Evolutionary conservation across 345 rosid genomes (phyloP).

Genomic region (Eucalyptus paniculata): DNA sequence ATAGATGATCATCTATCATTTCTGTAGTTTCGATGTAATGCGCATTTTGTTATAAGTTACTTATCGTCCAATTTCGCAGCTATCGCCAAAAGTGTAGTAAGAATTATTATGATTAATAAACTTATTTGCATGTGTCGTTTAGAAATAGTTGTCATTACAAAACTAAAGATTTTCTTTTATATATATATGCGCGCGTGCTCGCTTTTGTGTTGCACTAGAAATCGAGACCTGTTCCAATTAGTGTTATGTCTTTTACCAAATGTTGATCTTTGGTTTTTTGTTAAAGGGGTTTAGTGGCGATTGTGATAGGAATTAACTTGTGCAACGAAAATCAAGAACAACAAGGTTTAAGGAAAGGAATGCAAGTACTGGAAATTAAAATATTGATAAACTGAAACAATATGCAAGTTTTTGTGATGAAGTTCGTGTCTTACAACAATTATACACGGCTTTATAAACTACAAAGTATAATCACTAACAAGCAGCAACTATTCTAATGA

Average conservation of each 20-base stretch:
- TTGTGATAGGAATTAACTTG: neutral
- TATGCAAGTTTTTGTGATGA: neutral
- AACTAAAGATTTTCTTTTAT: too few species aligned
- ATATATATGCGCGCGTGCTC: accelerated
- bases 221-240: neutral
- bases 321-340: neutral
- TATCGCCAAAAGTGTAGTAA: neutral
- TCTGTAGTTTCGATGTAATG: neutral
- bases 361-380: too few species aligned
- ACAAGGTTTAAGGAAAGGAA: neutral
- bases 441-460: neutral
- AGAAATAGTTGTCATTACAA: neutral
- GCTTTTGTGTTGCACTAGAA: neutral
- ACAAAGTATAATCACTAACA: neutral
- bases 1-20: neutral
- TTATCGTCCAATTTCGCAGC: neutral
- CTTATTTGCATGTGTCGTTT: neutral
- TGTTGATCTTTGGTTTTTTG: neutral
- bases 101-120: neutral
- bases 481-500: neutral
- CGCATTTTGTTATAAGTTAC: neutral
- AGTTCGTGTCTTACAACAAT: neutral
- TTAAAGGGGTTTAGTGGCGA: neutral
- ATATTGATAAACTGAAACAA: too few species aligned
- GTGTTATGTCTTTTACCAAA: neutral